These are phyloP conservation scores for Purpureocillium takamizusanense DNA, from an alignment of 2,329 filamentous ascomycete species.

Conservation along the genomic window DNA sequence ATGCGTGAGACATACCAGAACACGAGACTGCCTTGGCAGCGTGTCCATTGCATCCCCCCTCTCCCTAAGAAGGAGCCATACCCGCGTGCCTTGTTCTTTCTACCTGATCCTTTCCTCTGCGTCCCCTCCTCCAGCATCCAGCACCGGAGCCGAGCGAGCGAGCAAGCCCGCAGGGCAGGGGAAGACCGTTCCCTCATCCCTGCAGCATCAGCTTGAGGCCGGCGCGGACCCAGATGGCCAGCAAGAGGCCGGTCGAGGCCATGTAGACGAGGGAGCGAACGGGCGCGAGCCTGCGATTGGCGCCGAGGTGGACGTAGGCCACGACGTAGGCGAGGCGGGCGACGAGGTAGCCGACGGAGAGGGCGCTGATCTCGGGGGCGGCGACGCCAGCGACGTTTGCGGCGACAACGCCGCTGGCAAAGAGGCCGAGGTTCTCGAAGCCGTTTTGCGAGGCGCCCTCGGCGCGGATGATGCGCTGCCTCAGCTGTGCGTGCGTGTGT, in stretches of 20 bases:
- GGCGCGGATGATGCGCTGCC: conserved; percentile 44
- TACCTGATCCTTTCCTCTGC: too few relatives aligned
- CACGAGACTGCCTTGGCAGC: too few relatives aligned
- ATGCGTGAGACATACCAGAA: too few relatives aligned
- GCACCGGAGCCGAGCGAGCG: too few relatives aligned
- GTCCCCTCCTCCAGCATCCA: too few relatives aligned
- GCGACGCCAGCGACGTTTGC: conserved; percentile 34
- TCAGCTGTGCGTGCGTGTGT: conserved; percentile 23
- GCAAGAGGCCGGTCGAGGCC: conserved; percentile 20
- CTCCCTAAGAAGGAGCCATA: too few relatives aligned
- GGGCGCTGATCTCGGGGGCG: conserved; percentile 25
- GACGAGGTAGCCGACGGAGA: conserved; percentile 29
- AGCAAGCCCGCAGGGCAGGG: too few relatives aligned
- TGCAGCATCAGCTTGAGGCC: conserved; percentile 15
- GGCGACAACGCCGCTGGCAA: conserved; percentile 32
- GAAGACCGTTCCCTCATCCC: too few relatives aligned
- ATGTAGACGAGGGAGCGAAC: conserved; percentile 30
- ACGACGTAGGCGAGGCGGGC: conserved; percentile 30
- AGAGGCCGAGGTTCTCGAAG: conserved; percentile 35
- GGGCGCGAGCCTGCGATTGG: conserved; percentile 25
- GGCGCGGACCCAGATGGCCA: conserved; percentile 32
- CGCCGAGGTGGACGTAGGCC: conserved; percentile 33
- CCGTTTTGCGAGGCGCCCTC: conserved; percentile 38
- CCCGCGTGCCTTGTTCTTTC: too few relatives aligned
- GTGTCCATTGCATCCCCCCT: too few relatives aligned